Percentiles rank a stretch among this genome's conserved stretches.
Evolutionary conservation across 2,329 filamentous ascomycete species (phyloP).

Genomic region (Colletotrichum cordylinicola): DNA sequence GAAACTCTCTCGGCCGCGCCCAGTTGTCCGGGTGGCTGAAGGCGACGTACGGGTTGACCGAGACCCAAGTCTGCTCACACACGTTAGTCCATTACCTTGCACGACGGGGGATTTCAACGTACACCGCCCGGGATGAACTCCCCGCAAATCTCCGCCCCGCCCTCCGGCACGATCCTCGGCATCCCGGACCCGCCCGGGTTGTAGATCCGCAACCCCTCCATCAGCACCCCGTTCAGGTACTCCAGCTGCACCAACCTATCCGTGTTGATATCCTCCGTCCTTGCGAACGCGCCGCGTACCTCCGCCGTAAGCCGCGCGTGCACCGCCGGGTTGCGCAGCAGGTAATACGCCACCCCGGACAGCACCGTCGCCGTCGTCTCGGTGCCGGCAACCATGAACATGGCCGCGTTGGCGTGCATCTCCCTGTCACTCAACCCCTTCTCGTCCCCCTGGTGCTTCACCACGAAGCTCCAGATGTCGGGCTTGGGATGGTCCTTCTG

Average conservation of each 20-base stretch:
- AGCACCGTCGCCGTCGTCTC: conserved; percentile 53
- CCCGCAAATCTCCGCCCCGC: conserved; percentile 36
- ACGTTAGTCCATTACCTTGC: not conserved
- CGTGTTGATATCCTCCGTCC: conserved; percentile 43
- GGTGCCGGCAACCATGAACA: conserved; percentile 41
- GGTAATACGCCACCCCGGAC: conserved; percentile 43
- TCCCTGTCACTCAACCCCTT: not conserved
- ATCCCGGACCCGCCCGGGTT: conserved; percentile 29
- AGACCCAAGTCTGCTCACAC: not conserved
- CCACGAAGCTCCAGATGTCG: conserved; percentile 18
- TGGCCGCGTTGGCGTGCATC: conserved; percentile 23
- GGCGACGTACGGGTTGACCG: conserved; percentile 8
- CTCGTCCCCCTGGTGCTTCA: not conserved
- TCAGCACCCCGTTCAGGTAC: conserved; percentile 45
- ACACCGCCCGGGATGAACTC: conserved; percentile 37
- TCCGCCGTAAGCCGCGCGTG: conserved; percentile 39
- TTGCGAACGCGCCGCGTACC: conserved; percentile 40
- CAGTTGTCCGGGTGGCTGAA: conserved; percentile 40
- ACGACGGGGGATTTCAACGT: conserved; percentile 12
- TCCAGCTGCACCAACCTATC: conserved; percentile 29
- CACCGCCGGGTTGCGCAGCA: conserved; percentile 35
- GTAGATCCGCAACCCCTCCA: conserved; percentile 44
- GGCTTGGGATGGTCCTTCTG: not conserved
- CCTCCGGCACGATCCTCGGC: conserved; percentile 32
- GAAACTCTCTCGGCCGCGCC: conserved; percentile 46